These are phyloP conservation scores for Corynespora cassiicola DNA, from an alignment of 2,329 filamentous ascomycete genomes.

Conservation along the genomic window DNA sequence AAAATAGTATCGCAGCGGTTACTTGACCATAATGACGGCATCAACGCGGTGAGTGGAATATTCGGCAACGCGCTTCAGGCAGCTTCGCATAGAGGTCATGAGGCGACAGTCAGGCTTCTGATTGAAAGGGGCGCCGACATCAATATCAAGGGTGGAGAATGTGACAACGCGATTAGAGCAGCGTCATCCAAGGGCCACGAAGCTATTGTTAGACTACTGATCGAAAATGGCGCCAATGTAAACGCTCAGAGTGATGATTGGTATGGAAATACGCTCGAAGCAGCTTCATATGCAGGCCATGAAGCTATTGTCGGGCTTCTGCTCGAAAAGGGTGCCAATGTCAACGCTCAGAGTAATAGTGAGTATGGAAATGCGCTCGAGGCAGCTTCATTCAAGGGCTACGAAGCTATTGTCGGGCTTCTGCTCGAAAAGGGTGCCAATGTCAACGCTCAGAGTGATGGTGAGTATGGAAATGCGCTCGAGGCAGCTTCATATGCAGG, in stretches of 20 bases:
- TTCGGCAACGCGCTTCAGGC: constrained; percentile 22
- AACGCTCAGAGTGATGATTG: constrained; percentile 11
- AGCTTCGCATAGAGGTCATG: constrained; percentile 17
- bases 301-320: constrained; percentile 21
- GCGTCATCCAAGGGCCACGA: no score
- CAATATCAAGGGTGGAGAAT: constrained; percentile 7
- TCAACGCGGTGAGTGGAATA: constrained; percentile 12
- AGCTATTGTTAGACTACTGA: constrained; percentile 10
- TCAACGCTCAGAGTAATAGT: constrained; percentile 8
- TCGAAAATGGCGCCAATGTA: constrained; percentile 14
- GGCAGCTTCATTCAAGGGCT: neutral
- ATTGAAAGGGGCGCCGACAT: constrained; percentile 19
- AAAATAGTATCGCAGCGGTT: constrained; percentile 10
- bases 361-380: no score
- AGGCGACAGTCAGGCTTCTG: constrained; percentile 22
- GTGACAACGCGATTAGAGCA: no score
- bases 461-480: constrained; percentile 1
- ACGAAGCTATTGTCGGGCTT: neutral
- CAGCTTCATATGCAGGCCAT: constrained; percentile 18
- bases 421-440: neutral
- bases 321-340: constrained; percentile 20
- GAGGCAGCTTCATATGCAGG: constrained; percentile 4
- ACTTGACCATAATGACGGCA: constrained; percentile 13
- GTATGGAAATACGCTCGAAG: constrained; percentile 20
- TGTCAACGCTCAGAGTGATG: neutral